phyloP scores from a whole-genome alignment of 2,329 filamentous ascomycete species.

The Coniochaeta pulveracea region DNA sequence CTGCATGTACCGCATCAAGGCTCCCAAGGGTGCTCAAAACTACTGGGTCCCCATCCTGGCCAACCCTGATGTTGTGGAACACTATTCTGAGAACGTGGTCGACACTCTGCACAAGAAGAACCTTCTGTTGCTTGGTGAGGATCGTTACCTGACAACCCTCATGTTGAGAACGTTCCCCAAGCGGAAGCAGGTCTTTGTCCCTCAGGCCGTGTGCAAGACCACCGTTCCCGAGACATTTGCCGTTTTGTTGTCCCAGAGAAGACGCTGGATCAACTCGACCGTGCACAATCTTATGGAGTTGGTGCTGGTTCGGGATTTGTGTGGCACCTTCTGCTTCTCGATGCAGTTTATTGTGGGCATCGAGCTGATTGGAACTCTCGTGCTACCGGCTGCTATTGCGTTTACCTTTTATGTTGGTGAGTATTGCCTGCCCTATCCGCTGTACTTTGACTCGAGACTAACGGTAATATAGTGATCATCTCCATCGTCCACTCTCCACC shows the following conservation, averaged over 20 bases:
- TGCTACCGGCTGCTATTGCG: slow-evolving; percentile 88
- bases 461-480: slow-evolving; percentile 71
- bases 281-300: slow-evolving; percentile 98
- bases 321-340: slow-evolving; percentile 98
- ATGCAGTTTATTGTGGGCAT: slow-evolving; percentile 99
- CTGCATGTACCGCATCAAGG: slow-evolving; percentile 99
- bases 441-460: too few relatives aligned
- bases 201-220: slow-evolving; percentile 97
- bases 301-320: slow-evolving; percentile 87
- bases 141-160: slow-evolving; percentile 89
- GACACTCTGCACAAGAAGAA: slow-evolving; percentile 99
- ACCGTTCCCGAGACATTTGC: slow-evolving; percentile 88
- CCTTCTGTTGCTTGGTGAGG: slow-evolving; percentile 78
- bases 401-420: slow-evolving; percentile 95
- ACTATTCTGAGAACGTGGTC: slow-evolving; percentile 98
- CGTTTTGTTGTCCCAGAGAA: slow-evolving; percentile 85
- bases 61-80: slow-evolving; percentile 96
- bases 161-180: slow-evolving; percentile 99
- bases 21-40: slow-evolving; percentile 94
- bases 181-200: slow-evolving; percentile 96
- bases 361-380: slow-evolving; percentile 86
- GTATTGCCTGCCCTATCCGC: too few relatives aligned
- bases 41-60: slow-evolving; percentile 99
- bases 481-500: slow-evolving; percentile 68
- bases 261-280: slow-evolving; percentile 98